Evolutionary conservation across 2,329 filamentous ascomycete genomes (phyloP).

Genomic region (Westerdykella aurantiaca): DNA sequence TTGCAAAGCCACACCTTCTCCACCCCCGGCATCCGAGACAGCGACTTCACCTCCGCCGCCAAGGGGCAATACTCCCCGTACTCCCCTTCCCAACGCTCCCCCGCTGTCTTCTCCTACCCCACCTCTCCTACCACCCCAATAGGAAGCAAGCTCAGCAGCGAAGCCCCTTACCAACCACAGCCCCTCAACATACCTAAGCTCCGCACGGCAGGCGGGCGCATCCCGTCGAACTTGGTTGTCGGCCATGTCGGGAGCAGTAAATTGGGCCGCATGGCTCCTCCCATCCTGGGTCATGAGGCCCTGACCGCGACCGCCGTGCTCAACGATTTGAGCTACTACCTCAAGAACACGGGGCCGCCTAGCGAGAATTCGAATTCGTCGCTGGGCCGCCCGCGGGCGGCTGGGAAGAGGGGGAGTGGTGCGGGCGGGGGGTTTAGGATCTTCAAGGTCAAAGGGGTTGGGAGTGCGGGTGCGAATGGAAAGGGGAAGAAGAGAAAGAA

Average conservation of each 20-base stretch:
- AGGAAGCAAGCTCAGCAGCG: too few relatives aligned
- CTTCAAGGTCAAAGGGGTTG: neutral
- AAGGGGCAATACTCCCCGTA: conserved; percentile 21
- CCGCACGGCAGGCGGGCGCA: neutral
- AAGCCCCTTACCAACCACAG: neutral
- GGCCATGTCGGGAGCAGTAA: neutral
- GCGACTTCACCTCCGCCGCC: conserved; percentile 19
- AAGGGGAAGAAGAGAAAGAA: conserved; percentile 11
- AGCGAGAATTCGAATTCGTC: conserved; percentile 2
- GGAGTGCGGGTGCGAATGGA: neutral
- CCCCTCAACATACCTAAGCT: neutral
- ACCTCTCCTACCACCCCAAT: neutral
- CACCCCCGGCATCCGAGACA: conserved; percentile 10
- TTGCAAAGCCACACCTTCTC: conserved; percentile 6
- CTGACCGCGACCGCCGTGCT: conserved; percentile 22
- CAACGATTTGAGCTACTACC: conserved; percentile 27
- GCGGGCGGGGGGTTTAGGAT: neutral
- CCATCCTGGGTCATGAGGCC: conserved; percentile 29
- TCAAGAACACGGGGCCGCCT: conserved; percentile 27
- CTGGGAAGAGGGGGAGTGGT: neutral
- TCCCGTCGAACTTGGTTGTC: neutral
- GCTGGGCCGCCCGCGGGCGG: neutral
- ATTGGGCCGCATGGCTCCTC: conserved; percentile 25
- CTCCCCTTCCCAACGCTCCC: conserved; percentile 3
- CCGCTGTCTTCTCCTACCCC: neutral